phyloP scores from a whole-genome alignment of 2,329 filamentous ascomycete genomes.

The Lecanicillium sp. region DNA sequence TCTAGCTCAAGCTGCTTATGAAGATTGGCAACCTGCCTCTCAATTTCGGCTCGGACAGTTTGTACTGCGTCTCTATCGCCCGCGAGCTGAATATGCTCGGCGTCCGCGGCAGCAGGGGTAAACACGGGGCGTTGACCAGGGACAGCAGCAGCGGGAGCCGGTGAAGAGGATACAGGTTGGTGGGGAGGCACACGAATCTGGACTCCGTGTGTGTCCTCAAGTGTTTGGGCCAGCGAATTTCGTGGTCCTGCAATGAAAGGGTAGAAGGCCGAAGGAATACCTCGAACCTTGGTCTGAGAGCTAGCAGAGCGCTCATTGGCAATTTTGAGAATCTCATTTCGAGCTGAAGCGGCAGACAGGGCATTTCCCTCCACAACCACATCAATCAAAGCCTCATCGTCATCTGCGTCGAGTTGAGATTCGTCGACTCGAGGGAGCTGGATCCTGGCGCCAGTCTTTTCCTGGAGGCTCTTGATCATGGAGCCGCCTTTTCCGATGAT shows the following conservation, averaged over 20 bases:
- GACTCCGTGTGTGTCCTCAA: slow-evolving; percentile 72
- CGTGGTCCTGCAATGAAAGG: slow-evolving; percentile 84
- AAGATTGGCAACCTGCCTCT: slow-evolving; percentile 68
- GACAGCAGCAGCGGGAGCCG: slow-evolving; percentile 53
- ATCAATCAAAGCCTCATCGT: slow-evolving; percentile 68
- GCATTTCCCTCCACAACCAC: slow-evolving; percentile 88
- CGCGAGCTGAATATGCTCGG: slow-evolving; percentile 74
- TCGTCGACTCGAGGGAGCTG: slow-evolving; percentile 80
- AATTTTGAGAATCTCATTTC: slow-evolving; percentile 77
- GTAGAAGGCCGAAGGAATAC: slow-evolving; percentile 86
- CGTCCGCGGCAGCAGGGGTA: slow-evolving; percentile 53
- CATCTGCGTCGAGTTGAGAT: slow-evolving; percentile 48
- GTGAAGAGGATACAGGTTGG: slow-evolving; percentile 63
- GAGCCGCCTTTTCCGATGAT: slow-evolving; percentile 91
- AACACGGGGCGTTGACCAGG: slow-evolving; percentile 63
- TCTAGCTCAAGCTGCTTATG: slow-evolving; percentile 68
- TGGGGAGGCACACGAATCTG: slow-evolving; percentile 78
- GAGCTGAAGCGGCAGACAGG: slow-evolving; percentile 75
- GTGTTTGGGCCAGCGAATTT: slow-evolving; percentile 55
- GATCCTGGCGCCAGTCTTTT: slow-evolving; percentile 82
- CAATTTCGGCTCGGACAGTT: slow-evolving; percentile 70
- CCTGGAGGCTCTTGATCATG: slow-evolving; percentile 82
- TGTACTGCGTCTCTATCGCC: slow-evolving; percentile 81
- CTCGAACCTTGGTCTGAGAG: slow-evolving; percentile 71
- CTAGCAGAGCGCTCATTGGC: slow-evolving; percentile 78